Evolutionary conservation across 495 filamentous ascomycete genomes (phyloP).

Genomic region (Oleoguttula mirabilis): DNA sequence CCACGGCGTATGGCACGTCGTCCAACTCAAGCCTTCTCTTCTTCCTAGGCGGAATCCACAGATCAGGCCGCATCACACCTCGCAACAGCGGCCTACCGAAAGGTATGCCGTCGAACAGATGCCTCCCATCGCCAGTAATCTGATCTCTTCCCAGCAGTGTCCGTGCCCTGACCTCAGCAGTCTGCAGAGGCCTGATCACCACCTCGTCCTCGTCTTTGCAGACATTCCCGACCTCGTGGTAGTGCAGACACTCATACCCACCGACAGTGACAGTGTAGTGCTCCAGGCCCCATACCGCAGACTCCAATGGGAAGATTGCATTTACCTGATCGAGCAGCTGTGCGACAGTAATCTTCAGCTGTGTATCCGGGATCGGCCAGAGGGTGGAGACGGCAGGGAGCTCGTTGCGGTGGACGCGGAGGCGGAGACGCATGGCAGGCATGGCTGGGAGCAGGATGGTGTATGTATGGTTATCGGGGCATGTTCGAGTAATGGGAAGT

Average conservation of each 20-base stretch:
- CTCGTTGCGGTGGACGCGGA: conserved; percentile 68
- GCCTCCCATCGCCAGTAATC: conserved; percentile 67
- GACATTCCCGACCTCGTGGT: conserved; percentile 54
- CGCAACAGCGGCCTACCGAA: conserved; percentile 67
- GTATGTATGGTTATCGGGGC: too few relatives aligned
- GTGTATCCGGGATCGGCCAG: conserved; percentile 46
- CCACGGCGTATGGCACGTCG: conserved; percentile 3
- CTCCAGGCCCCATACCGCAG: conserved; percentile 74
- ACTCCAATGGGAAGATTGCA: conserved; percentile 72
- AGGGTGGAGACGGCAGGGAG: conserved; percentile 65
- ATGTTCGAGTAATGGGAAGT: too few relatives aligned
- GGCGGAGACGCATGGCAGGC: conserved; percentile 59
- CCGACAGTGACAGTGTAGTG: conserved; percentile 80
- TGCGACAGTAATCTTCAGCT: conserved; percentile 48
- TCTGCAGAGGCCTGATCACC: conserved; percentile 71
- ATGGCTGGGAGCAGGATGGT: neutral
- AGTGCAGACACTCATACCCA: conserved; percentile 86
- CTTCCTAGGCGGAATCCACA: conserved; percentile 17
- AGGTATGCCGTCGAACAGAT: conserved; percentile 77
- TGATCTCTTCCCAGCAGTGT: conserved; percentile 71
- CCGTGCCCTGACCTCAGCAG: conserved; percentile 60
- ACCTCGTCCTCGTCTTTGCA: conserved; percentile 79
- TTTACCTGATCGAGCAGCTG: conserved; percentile 75
- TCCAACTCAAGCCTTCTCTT: conserved; percentile 7
- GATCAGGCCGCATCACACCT: conserved; percentile 47